Evolutionary conservation across 495 filamentous ascomycete species (phyloP), one percentile per base, ranked within the genome.

Genomic region (Apiosordaria backusii): DNA sequence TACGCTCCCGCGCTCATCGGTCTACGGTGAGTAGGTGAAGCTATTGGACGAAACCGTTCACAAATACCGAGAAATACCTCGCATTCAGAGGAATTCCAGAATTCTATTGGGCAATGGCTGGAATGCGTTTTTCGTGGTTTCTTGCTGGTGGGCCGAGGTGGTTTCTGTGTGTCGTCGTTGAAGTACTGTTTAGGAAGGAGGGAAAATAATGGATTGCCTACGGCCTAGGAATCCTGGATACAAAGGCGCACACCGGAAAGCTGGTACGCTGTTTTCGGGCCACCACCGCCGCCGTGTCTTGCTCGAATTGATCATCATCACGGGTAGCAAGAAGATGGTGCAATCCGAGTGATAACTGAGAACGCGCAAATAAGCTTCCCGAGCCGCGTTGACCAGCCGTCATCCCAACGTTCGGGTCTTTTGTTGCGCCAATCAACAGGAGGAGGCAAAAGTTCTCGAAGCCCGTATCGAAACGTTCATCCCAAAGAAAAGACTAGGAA

Each of bases 111-210:
- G 16, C 35, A 45, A 45, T 13, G 35, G 35, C 16, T 45, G 35
- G 35, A 45, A 45, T 45, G 35, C 9, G 5, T 13, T 45, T 6
- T 45, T 45, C 35, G 35, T 45, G 35, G 16, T 45, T 45, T 45
- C 13, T 45, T 15, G 10, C 0, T 45, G 52, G 52, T 55, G 52
- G 52, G 18, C 10, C 52, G n/a, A 55, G n/a, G 52, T 55, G 19
- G 52, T 55, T 55, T 55, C 52, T 55, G 52, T 55, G n/a, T 55
- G 52, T 55, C 52, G 52, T 21, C 4, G n/a, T 23, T 23, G n/a
- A 55, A 23, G 52, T 6, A 55, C 52, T 5, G 9, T 55, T 55
- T 55, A 55, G 52, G 52, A 55, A 55, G 52, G 52, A 55, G 52
- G 52, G 10, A 55, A 55, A 55, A 9, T 55, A 6, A 23, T 45